A percentile compares a stretch with the other conserved stretches of the same genome.
Conservation (phyloP, 75 land plant genomes). For the Pinus tabuliformis region DNA sequence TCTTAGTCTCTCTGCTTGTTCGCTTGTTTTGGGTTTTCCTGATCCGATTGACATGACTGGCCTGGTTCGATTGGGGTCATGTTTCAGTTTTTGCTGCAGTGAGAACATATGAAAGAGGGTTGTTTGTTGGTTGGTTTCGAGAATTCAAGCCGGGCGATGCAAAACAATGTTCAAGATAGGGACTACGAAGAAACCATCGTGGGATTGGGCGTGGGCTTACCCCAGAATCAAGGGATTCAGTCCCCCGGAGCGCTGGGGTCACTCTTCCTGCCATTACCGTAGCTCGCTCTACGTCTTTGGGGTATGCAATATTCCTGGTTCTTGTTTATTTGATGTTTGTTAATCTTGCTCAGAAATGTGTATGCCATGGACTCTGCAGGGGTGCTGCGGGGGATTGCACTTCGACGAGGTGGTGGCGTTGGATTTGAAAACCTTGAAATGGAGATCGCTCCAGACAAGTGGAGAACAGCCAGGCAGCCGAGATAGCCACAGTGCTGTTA, state of each 20-base stretch:
- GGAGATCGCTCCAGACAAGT: slow-evolving; percentile 44
- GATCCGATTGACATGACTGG: too few relatives aligned
- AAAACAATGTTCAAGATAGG: too few relatives aligned
- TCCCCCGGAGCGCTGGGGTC: slow-evolving; percentile 86
- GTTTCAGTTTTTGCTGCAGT: too few relatives aligned
- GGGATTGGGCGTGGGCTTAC: slow-evolving; percentile 69
- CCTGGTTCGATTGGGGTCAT: too few relatives aligned
- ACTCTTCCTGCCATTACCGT: slow-evolving; percentile 59
- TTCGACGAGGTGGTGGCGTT: slow-evolving; percentile 63
- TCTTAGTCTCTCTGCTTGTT: too few relatives aligned
- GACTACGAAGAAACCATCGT: slow-evolving; percentile 8
- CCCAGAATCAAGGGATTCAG: slow-evolving; percentile 54
- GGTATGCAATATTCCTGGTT: slow-evolving; percentile 21
- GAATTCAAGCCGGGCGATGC: too few relatives aligned
- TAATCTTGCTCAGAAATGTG: not conserved
- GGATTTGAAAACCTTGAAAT: slow-evolving; percentile 57
- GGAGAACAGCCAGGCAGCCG: slow-evolving; percentile 69
- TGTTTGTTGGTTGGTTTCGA: too few relatives aligned
- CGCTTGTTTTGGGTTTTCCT: too few relatives aligned
- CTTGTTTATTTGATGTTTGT: too few relatives aligned
- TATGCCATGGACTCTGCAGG: slow-evolving; percentile 23
- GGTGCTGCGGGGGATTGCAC: slow-evolving; percentile 78
- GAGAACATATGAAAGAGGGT: too few relatives aligned
- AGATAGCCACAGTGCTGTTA: slow-evolving; percentile 80
- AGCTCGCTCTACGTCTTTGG: slow-evolving; percentile 67